Base-by-base conservation (phyloP, 2,329 filamentous ascomycete genomes). In the Trichoderma asperellum region DNA sequence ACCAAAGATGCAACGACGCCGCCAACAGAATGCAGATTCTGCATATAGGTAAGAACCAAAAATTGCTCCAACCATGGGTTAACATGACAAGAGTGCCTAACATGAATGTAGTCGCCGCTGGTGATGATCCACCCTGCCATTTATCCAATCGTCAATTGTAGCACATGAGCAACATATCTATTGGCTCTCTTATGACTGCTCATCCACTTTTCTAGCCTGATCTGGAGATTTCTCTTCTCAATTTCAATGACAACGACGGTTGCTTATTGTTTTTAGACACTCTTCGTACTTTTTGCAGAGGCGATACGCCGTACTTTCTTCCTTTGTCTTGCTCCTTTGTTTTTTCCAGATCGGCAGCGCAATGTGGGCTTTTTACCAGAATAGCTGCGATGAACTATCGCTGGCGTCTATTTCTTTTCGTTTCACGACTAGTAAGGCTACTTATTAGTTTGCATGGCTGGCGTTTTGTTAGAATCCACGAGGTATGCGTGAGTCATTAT, bases 11-110 rank as follows among this genome's bases (percentile, higher is more conserved):
- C 77, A 76, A 60, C 78, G 78, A 49, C 79, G 79, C 32, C 79
- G 79, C 29, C 77, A 76, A 56, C 73, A 72, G 4, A 79, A 78
- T 53, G 75, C 79, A 29, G 77, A 81, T 72, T 80, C 79, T 18
- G 80, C 79, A 6, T 81, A 81, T 55, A 79, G 80, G 80, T 80
- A 74, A 73, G 74, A 64, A 34, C 29, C 18, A 12, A 8, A 27
- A 37, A 4, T 4, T 12, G 14, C 24, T 10, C 18, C 10, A 24
- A 5, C 18, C 10, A 24, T 6, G 43, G 27, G 8, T 47, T 34
- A 8, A 43, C 32, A 52, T 34, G 12, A 53, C 32, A 47, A 24
- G n/a, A 47, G 27, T 37, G 12, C 21, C 32, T 47, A 32, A 66
- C 70, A 52, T 64, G 55, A 12, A 21, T 35, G 64, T 11, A 81